These are phyloP conservation scores for Dioscorea zingiberensis DNA, from an alignment of 106 monocot species.

Conservation along the genomic window DNA sequence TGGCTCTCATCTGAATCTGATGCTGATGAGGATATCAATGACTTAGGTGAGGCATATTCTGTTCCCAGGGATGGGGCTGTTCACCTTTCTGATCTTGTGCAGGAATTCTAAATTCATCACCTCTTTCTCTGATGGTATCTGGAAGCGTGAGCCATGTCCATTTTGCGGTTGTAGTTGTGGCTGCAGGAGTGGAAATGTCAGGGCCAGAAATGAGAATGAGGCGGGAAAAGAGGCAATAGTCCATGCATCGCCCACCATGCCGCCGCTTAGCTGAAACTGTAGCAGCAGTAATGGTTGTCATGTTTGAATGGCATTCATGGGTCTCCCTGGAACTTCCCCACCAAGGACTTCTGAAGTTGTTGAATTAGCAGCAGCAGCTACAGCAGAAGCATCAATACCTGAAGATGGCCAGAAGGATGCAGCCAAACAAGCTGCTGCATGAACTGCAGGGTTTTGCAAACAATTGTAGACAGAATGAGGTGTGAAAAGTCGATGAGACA, in stretches of 20 bases:
- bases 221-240: slow-evolving; percentile 50
- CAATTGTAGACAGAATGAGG: slow-evolving; percentile 57
- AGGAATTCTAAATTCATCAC: slow-evolving; percentile 1
- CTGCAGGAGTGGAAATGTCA: slow-evolving; percentile 36
- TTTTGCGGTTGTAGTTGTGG: slow-evolving; percentile 12
- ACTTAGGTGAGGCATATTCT: not conserved
- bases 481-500: slow-evolving; percentile 66
- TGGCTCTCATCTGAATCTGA: slow-evolving; percentile 32
- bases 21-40: slow-evolving; percentile 12
- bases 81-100: slow-evolving; percentile 6
- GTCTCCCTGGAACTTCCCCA: slow-evolving; percentile 15
- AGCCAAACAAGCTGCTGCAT: slow-evolving; percentile 74
- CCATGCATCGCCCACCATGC: slow-evolving; percentile 92
- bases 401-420: slow-evolving; percentile 68
- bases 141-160: not conserved
- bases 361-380: not conserved
- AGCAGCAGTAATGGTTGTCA: slow-evolving; percentile 63
- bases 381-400: slow-evolving; percentile 20
- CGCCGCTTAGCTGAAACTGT: slow-evolving; percentile 92
- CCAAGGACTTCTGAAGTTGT: slow-evolving; percentile 12
- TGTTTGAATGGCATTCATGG: slow-evolving; percentile 21
- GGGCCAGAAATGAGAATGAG: slow-evolving; percentile 26
- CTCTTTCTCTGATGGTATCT: slow-evolving; percentile 10
- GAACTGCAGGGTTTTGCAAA: slow-evolving; percentile 73
- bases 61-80: slow-evolving; percentile 6